These are phyloP conservation scores for Boletus mariae DNA, from an alignment of 1,284 basidiomycete species.

Conservation along the genomic window DNA sequence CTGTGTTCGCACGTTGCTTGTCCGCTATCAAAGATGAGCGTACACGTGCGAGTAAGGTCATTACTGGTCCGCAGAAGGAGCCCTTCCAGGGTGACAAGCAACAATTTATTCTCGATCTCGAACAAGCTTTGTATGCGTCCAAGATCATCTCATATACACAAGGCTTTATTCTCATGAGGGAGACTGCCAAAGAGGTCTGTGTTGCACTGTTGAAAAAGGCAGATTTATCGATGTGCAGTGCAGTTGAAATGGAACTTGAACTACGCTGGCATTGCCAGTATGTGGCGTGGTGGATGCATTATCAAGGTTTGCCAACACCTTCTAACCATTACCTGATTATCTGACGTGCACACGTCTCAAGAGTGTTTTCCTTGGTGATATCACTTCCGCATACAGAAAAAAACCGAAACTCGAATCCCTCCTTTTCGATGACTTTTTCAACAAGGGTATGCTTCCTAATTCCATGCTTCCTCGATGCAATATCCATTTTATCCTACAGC, in stretches of 20 bases:
- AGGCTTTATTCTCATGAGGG: conserved; percentile 99
- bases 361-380: conserved; percentile 94
- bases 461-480: not conserved
- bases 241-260: conserved; percentile 81
- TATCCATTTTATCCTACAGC: conserved; percentile 40
- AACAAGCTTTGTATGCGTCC: conserved; percentile 98
- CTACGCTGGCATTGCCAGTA: conserved; percentile 95
- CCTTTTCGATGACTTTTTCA: conserved; percentile 98
- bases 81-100: conserved; percentile 97
- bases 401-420: conserved; percentile 86
- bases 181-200: conserved; percentile 91
- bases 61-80: conserved; percentile 88
- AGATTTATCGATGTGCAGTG: conserved; percentile 7
- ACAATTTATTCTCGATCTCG: conserved; percentile 98
- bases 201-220: not conserved
- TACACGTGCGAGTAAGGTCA: conserved; percentile 85
- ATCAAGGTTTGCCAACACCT: conserved; percentile 65
- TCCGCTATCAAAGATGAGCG: conserved; percentile 99
- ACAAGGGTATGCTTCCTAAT: conserved; percentile 59
- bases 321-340: not conserved
- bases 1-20: conserved; percentile 98
- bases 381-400: conserved; percentile 91
- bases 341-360: conserved; percentile 23
- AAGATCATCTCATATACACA: conserved; percentile 99
- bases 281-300: conserved; percentile 99